Evolutionary conservation across 129 eudicot species (phyloP).

Genomic region (Solidago caesia): DNA sequence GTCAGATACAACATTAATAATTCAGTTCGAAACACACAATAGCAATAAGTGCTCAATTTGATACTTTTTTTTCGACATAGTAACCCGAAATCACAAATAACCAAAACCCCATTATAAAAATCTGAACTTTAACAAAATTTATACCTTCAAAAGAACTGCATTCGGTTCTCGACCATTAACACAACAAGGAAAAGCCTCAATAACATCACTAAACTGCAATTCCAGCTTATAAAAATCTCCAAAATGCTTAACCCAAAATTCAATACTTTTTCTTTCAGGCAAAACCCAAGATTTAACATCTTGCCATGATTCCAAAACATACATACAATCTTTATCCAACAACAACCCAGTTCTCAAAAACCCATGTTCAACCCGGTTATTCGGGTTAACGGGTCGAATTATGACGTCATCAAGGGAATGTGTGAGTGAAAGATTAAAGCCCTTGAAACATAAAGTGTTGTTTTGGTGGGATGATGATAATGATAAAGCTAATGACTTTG

Average conservation of each 20-base stretch:
- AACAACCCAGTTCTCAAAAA: constrained; percentile 55
- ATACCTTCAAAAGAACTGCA: constrained; percentile 80
- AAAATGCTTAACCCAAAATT: constrained; percentile 48
- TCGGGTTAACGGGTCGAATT: constrained; percentile 50
- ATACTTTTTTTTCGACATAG: too few relatives aligned
- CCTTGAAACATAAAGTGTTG: constrained; percentile 47
- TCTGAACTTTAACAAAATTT: background rate
- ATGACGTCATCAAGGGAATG: constrained; percentile 65
- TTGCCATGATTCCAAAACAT: constrained; percentile 68
- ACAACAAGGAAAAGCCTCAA: constrained; percentile 52
- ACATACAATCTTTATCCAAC: constrained; percentile 41
- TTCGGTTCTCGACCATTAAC: constrained; percentile 37
- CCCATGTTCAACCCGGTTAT: constrained; percentile 44
- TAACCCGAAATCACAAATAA: background rate
- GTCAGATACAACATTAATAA: too few relatives aligned
- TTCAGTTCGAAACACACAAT: too few relatives aligned
- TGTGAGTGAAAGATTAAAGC: constrained; percentile 42
- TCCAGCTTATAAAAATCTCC: constrained; percentile 61
- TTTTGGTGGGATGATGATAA: constrained; percentile 20
- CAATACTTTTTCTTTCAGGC: constrained; percentile 66
- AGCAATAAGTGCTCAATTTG: too few relatives aligned
- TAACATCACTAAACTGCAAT: constrained; percentile 70
- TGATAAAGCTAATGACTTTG: constrained; percentile 41
- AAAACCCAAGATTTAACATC: constrained; percentile 63
- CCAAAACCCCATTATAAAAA: background rate